Evolutionary conservation across 2,329 filamentous ascomycete species (phyloP).

Genomic region (Epicoccum sorghinum): DNA sequence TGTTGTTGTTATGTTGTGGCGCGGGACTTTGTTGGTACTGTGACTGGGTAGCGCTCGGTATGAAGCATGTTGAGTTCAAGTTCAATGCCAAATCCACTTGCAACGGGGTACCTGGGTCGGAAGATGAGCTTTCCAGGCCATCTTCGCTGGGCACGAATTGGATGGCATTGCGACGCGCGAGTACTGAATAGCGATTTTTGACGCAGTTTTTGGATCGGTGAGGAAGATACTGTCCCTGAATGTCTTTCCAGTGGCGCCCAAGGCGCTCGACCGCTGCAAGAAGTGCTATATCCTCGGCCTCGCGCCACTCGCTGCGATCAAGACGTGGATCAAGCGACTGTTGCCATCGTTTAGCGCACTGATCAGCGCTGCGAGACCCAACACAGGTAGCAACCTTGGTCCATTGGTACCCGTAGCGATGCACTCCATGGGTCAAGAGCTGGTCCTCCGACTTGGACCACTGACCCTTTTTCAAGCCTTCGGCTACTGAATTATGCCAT

Average conservation of each 20-base stretch:
- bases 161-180: conserved; percentile 1
- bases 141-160: conserved; percentile 1
- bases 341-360: conserved; percentile 57
- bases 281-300: conserved; percentile 38
- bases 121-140: conserved; percentile 4
- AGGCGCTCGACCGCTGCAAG: conserved; percentile 20
- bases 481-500: conserved; percentile 49
- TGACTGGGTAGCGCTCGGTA: too few species aligned
- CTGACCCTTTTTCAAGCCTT: conserved; percentile 50
- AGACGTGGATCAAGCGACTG: conserved; percentile 52
- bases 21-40: too few species aligned
- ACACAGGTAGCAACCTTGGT: conserved; percentile 51
- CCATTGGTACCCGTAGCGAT: conserved; percentile 50
- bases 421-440: conserved; percentile 42
- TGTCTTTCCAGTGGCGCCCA: conserved; percentile 50
- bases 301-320: conserved; percentile 48
- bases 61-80: not conserved
- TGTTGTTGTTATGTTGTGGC: too few species aligned
- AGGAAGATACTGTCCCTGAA: conserved; percentile 43
- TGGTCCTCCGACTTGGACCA: conserved; percentile 49
- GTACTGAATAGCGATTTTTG: conserved; percentile 45
- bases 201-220: conserved; percentile 48
- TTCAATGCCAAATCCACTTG: not conserved
- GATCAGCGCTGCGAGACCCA: conserved; percentile 48
- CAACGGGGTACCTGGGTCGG: conserved; percentile 5